Base-by-base conservation (phyloP, 75 land plant species). In the Pinus tabuliformis region DNA sequence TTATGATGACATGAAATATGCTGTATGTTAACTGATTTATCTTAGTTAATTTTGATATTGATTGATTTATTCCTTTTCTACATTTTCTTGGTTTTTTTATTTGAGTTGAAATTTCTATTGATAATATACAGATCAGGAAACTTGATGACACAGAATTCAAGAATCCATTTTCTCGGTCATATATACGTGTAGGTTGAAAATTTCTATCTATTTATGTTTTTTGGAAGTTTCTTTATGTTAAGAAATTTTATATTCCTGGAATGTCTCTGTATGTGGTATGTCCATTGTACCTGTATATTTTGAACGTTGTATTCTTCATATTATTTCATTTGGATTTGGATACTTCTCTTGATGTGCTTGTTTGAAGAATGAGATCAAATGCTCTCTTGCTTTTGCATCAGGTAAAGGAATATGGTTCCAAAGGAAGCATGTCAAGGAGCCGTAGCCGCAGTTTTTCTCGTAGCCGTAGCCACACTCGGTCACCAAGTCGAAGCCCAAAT, bases 91-190 rank as follows among this genome's bases (percentile, higher is more conserved):
- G 36, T 42, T 8, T 24, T 26, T 8, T 24, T 26, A 22, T 36
- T 64, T 64, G 68, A 64, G 18, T 37, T 64, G 4, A 2, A 64
- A 16, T 64, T 64, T 37, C 36, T 59, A 72, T 18, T 77, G 62
- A 24, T 71, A 66, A 39, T 77, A 11, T 58, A 26, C 90, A 95
- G 98, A 91, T 95, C 5, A 84, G 87, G 70, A 95, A 92, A 62
- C 93, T 95, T 71, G 98, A 95, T 83, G 93, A 90, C 63, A 84
- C 98, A 62, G 85, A 88, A 74, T 95, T 95, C 60, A 82, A 82
- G 37, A 95, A 95, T 81, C 91, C 93, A 21, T 95, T 95, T 84
- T 83, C 91, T 64, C 81, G 86, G 49, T 78, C 91, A 22, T 95
- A 85, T 73, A 87, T 95, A 30, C 77, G 98, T 78, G 95, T 90